These are phyloP conservation scores for Ustilago vetiveriae DNA, from an alignment of 1,284 basidiomycete species.

Conservation along the genomic window DNA sequence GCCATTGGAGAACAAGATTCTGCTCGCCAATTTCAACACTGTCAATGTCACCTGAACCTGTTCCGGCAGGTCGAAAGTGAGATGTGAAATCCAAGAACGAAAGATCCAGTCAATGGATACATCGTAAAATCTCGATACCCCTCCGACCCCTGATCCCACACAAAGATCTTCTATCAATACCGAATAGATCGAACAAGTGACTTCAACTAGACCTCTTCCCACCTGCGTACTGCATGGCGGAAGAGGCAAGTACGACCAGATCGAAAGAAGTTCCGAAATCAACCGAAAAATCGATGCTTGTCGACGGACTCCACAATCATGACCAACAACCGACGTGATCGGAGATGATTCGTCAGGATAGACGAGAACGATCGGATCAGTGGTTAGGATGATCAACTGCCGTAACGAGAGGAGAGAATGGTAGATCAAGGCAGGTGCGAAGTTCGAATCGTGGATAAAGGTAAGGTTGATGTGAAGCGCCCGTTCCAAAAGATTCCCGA, in stretches of 20 bases:
- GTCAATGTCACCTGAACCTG: conserved; percentile 3
- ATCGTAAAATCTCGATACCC: conserved; percentile 17
- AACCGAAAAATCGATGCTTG: conserved; percentile 22
- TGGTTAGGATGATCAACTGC: conserved; percentile 28
- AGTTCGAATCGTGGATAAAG: conserved; percentile 26
- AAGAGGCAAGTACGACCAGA: conserved; percentile 41
- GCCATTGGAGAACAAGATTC: conserved; percentile 3
- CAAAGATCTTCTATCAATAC: conserved; percentile 14
- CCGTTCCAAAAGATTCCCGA: conserved; percentile 33
- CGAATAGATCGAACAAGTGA: conserved; percentile 18
- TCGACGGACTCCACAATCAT: conserved; percentile 24
- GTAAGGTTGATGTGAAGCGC: conserved; percentile 39
- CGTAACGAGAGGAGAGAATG: conserved; percentile 25
- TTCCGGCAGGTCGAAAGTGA: conserved; percentile 13
- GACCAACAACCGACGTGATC: no score
- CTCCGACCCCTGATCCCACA: not conserved
- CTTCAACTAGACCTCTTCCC: conserved; percentile 7
- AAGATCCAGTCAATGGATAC: conserved; percentile 30
- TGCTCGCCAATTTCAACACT: conserved; percentile 1
- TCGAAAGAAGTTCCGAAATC: conserved; percentile 27
- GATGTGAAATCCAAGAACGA: conserved; percentile 13
- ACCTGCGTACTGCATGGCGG: conserved; percentile 17
- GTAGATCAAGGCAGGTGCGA: conserved; percentile 13
- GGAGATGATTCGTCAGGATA: not conserved
- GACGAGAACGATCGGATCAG: conserved; percentile 12